A percentile compares a stretch with the other conserved stretches of the same genome.
These are phyloP conservation scores for Annulohypoxylon truncatum DNA, from an alignment of 2,329 filamentous ascomycete species.

Conservation along the genomic window DNA sequence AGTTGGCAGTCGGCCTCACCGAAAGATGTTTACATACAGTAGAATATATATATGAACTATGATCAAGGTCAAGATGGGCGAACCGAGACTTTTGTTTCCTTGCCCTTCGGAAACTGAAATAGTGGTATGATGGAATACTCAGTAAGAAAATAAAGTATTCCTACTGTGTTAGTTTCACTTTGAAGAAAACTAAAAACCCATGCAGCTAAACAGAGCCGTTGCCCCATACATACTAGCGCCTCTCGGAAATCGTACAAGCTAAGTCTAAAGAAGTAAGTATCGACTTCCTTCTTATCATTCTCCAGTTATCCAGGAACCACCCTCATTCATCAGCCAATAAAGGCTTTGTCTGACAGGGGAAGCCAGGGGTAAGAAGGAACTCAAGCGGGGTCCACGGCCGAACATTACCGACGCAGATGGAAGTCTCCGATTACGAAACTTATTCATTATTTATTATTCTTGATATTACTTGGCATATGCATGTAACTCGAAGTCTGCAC, in stretches of 20 bases:
- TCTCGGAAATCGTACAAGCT: neutral
- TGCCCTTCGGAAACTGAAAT: neutral
- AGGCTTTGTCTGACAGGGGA: constrained; percentile 34
- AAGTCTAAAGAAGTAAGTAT: neutral
- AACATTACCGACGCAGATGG: constrained; percentile 13
- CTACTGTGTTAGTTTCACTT: constrained; percentile 4
- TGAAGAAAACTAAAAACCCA: neutral
- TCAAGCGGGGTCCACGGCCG: constrained; percentile 9
- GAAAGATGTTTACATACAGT: neutral
- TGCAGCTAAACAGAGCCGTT: neutral
- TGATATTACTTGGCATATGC: neutral
- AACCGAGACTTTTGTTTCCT: constrained; percentile 3
- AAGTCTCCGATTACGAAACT: constrained; percentile 28
- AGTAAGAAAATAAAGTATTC: neutral
- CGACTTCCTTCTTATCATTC: constrained; percentile 16
- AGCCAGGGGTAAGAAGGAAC: constrained; percentile 31
- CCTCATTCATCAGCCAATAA: constrained; percentile 30
- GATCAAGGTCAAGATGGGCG: constrained; percentile 7
- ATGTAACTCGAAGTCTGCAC: constrained; percentile 9
- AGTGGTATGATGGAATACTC: neutral
- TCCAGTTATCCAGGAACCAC: constrained; percentile 39
- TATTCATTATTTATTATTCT: neutral
- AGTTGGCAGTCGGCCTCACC: constrained; percentile 21
- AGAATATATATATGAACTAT: constrained; percentile 3
- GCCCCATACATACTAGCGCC: constrained; percentile 3